phyloP scores from a whole-genome alignment of 2,329 filamentous ascomycete species.

The Elsinoe ampelina region DNA sequence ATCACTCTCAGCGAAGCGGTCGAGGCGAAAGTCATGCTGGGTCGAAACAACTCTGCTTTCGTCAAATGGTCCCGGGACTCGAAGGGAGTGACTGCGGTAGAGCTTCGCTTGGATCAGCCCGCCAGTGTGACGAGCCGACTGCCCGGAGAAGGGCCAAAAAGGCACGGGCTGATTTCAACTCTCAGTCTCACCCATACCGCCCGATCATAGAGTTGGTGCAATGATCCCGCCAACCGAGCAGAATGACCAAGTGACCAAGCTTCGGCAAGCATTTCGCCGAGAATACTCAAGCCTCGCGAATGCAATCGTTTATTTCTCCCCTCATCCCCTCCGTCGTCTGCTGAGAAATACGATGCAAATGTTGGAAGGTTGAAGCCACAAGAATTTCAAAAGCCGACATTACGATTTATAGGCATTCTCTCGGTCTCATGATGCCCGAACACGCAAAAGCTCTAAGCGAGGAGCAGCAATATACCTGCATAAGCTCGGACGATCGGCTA shows the following conservation, averaged over 20 bases:
- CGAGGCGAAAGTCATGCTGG: neutral
- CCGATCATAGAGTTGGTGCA: neutral
- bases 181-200: neutral
- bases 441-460: neutral
- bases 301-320: neutral
- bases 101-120: neutral
- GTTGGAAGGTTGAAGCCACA: neutral
- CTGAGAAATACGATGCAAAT: neutral
- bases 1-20: neutral
- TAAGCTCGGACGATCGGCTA: neutral
- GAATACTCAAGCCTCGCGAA: neutral
- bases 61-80: neutral
- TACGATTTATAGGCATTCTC: neutral
- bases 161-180: neutral
- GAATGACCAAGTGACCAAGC: neutral
- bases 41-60: neutral
- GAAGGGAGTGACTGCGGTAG: neutral
- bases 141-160: neutral
- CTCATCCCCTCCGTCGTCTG: too few relatives aligned
- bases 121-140: neutral
- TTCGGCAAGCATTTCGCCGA: neutral
- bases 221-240: too few relatives aligned
- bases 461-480: neutral
- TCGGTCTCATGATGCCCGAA: neutral
- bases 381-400: neutral